Evolutionary conservation across 352 stramenopile genomes (phyloP), one percentile per base, ranked within the genome.

Genomic region (Phytopythium kandeliae): DNA sequence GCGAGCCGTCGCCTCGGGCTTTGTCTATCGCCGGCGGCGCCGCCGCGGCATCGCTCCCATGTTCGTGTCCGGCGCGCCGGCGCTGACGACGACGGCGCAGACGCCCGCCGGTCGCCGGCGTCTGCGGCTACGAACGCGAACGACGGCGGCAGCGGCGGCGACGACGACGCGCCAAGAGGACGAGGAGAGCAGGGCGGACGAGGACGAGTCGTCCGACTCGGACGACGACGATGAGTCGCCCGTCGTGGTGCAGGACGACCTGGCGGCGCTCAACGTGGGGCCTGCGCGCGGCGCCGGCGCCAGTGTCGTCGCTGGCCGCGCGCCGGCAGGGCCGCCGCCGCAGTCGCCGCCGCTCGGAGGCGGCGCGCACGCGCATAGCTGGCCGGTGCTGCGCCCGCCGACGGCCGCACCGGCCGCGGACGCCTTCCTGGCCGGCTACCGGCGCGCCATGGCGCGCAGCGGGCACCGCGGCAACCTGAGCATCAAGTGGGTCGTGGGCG

Each of bases 401-500:
- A 37, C 54, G 12, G 57, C 48, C 8, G 47, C 36, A 2, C 49
- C 46, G 24, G 47, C 65, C 34, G 56, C 57, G 25, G 50, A 55
- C 34, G 57, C 69, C n/a, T 71, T 78, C 58, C 65, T 78, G 62
- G 66, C 74, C 43, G 65, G 72, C 48, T 79, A 84, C 62, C 63
- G 62, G 28, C 30, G 65, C 48, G 58, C 53, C 45, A 69, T 87
- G 54, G 62, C 57, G 16, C 57, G 62, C 50, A 65, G 62, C 9
- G 68, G 68, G 1, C 62, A 86, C 50, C 71, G 74, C 43, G 79
- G 79, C 43, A 83, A 84, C 48, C 55, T 86, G 21, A 84, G 74
- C 37, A 72, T 91, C 50, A 86, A 88, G 51, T 86, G 75, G 71
- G 66, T 84, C 40, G 66, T 86, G 8, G 75, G 66, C 25, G 80